Base-by-base conservation (phyloP, 352 stramenopile genomes). In the Phytophthora multivora region DNA sequence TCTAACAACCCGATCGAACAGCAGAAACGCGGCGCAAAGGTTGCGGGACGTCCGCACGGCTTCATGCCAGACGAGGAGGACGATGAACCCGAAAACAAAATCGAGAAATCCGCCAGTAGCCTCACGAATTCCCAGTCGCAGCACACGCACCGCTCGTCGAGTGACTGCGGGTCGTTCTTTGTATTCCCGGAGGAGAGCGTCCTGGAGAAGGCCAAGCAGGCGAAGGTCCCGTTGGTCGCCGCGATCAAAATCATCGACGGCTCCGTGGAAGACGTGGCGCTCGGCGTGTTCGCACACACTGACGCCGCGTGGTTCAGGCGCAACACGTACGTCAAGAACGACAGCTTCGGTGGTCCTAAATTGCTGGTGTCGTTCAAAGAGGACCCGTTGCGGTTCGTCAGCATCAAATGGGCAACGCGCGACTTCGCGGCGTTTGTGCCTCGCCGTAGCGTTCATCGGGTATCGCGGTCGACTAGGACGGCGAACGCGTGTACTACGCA, bases 321-420 rank as follows among this genome's bases (percentile, higher is more conserved):
- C 15, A 69, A 70, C 28, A 53, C 51, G 15, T 87, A 87, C 61
- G 63, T 83, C 1, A 77, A 77, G 46, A 75, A 80, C 48, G 63
- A 75, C 51, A 56, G 50, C 26, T 80, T 79, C 23, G 75, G 79
- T 33, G 63, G 41, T 7, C 63, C 55, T 4, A 65, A 68, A 43
- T 56, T 87, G 48, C 48, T 87, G 18, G 66, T 75, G 12, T 69
- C 73, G 43, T 70, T 87, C 31, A 52, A 71, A 4, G 75, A 80
- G 28, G 77, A 87, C 35, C 77, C 77, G 36, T 87, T 84, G 58
- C 75, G 67, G 7, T 84, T 73, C 28, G 59, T 87, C 6, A 73
- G 69, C 3, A 71, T 87, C 59, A 84, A 87, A 36, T 84, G 77
- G 77, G 55, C 60, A 25, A 69, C 59, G 1, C 62, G 61, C 5